Evolutionary conservation across 768 basidiomycete species (phyloP).

Genomic region (Goffeauzyma gilvescens): DNA sequence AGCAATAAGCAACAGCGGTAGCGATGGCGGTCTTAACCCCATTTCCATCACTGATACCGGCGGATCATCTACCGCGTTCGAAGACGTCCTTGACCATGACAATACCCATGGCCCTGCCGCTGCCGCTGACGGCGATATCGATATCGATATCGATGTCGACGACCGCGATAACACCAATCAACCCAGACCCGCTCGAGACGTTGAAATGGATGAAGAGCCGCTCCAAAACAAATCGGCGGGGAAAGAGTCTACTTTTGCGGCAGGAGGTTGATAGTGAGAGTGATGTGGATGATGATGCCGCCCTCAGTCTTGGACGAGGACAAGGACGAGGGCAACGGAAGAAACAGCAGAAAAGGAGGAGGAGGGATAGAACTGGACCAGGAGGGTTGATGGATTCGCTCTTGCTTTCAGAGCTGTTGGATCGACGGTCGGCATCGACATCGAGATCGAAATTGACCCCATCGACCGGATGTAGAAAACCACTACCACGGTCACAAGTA

Average conservation of each 20-base stretch:
- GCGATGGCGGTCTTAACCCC: too few species aligned
- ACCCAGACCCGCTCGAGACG: neutral
- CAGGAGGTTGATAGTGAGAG: too few species aligned
- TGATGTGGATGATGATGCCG: too few species aligned
- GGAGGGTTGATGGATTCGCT: neutral
- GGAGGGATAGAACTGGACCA: neutral
- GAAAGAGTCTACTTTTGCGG: too few species aligned
- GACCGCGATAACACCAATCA: neutral
- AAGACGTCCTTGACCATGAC: too few species aligned
- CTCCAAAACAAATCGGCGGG: too few species aligned
- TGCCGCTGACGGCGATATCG: neutral
- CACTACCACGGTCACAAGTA: neutral
- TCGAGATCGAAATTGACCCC: too few species aligned
- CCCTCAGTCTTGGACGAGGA: neutral
- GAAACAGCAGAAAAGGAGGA: neutral
- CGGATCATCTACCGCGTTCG: too few species aligned
- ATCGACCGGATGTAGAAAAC: neutral
- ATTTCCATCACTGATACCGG: too few species aligned
- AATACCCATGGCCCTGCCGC: too few species aligned
- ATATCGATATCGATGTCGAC: neutral
- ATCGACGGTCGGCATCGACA: neutral
- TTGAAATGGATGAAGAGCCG: too few species aligned
- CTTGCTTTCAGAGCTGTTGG: neutral
- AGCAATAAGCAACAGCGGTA: too few species aligned
- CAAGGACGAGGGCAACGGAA: neutral